Base-by-base conservation (phyloP, 176 grass and related monocot genomes). In the Neostapfia colusana region DNA sequence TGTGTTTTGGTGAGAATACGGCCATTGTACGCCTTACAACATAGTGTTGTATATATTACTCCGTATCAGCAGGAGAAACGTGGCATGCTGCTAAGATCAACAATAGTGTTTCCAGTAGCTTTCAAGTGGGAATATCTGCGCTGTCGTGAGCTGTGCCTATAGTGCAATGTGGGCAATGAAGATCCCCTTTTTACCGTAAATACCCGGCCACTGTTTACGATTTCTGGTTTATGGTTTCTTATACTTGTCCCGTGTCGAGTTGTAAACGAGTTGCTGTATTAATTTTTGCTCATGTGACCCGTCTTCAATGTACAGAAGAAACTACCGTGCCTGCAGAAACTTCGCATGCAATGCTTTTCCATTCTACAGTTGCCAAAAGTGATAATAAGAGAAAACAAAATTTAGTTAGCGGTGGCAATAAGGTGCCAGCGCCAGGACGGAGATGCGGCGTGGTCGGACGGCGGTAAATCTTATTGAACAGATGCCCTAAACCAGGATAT, bases 11-110 rank as follows among this genome's bases (percentile, higher is more conserved):
- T 37, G 75, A 50, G 60, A 61, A 65, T 64, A 51, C 37, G 36
- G 16, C 20, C 20, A 36, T 73, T 72, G 48, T 49, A 50, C 59
- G 12, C 60, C 60, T 73, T 28, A 56, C 37, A 59, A 65, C 50
- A 49, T 64, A 76, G 65, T 75, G 78, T 72, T 84, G 75, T 66
- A 87, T 78, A 84, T 76, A 86, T 84, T 76, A 75, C 80, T 80
- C 70, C 4, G 72, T 21, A 64, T 76, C 24, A 67, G 56, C 31
- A 80, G 74, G 68, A 54, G 65, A 58, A 88, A 70, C 37, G 16
- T 9, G 5, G 49, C 51, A 69, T 58, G 43, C 2, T 15, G 13
- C 34, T 72, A 71, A 78, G 8, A 17, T 78, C 35, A 55, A 34
- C 41, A 50, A 38, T 4, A 55, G 25, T 45, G 68, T 65, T 79